Conservation (phyloP, 2,329 filamentous ascomycete species). For the Epichloe hybrida region DNA sequence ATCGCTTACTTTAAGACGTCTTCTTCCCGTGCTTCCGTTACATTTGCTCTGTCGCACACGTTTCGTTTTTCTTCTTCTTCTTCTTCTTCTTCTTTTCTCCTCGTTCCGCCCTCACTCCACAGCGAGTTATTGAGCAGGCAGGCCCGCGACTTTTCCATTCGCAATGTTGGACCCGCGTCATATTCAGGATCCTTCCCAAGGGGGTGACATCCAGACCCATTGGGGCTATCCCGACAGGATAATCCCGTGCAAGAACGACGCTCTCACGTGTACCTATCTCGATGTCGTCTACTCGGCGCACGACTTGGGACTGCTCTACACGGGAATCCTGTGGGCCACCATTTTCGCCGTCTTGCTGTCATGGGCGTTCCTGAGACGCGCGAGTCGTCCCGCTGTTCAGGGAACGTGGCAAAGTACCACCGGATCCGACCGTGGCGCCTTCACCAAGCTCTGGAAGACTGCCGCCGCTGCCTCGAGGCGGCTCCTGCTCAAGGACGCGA, state of each 20-base stretch:
- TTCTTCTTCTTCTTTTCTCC: not conserved
- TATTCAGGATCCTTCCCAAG: slow-evolving; percentile 29
- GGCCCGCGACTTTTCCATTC: too few relatives aligned
- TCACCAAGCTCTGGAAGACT: slow-evolving; percentile 21
- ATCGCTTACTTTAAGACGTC: not conserved
- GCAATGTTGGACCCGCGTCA: slow-evolving; percentile 16
- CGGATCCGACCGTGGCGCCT: slow-evolving; percentile 7
- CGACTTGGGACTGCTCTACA: slow-evolving; percentile 36
- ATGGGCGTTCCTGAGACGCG: slow-evolving; percentile 22
- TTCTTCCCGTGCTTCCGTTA: not conserved
- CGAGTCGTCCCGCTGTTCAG: slow-evolving; percentile 13
- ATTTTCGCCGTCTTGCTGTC: slow-evolving; percentile 29
- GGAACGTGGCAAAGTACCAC: slow-evolving; percentile 6
- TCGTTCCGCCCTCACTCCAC: too few relatives aligned
- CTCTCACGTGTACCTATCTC: slow-evolving; percentile 35
- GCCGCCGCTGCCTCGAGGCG: slow-evolving; percentile 24
- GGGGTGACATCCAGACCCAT: slow-evolving; percentile 22
- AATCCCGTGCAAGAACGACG: slow-evolving; percentile 31
- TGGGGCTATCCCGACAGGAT: slow-evolving; percentile 35
- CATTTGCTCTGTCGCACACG: not conserved
- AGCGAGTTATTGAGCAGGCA: too few relatives aligned
- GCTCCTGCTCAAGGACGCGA: slow-evolving; percentile 48
- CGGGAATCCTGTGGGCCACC: slow-evolving; percentile 35
- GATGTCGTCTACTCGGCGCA: slow-evolving; percentile 37
- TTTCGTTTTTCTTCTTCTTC: not conserved